These are phyloP conservation scores for Aureobasidium leucospermi DNA, from an alignment of 2,329 filamentous ascomycete genomes.

Conservation along the genomic window DNA sequence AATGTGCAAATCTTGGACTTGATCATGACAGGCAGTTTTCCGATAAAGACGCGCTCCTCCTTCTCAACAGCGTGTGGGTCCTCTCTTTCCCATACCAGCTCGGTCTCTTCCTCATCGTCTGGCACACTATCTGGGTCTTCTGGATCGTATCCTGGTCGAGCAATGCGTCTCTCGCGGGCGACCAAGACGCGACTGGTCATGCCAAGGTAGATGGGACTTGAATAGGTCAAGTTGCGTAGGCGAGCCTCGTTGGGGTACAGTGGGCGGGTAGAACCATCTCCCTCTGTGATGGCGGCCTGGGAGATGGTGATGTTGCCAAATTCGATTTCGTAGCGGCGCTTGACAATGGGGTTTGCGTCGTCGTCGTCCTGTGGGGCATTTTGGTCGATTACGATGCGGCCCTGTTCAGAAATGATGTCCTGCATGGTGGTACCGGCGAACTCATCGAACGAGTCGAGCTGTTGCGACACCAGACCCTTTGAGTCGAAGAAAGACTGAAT, in stretches of 20 bases:
- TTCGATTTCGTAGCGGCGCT: conserved; percentile 90
- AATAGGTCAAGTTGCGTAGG: conserved; percentile 91
- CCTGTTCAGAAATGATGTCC: conserved; percentile 87
- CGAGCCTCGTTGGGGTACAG: conserved; percentile 92
- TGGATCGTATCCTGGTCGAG: conserved; percentile 51
- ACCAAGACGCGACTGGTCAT: conserved; percentile 80
- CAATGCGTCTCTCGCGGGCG: conserved; percentile 67
- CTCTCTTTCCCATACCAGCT: conserved; percentile 40
- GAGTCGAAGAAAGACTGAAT: conserved; percentile 95
- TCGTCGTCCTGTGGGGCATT: conserved; percentile 70
- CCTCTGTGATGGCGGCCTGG: conserved; percentile 84
- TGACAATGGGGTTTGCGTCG: conserved; percentile 62
- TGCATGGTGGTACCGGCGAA: conserved; percentile 93
- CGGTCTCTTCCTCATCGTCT: conserved; percentile 37
- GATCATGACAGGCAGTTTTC: conserved; percentile 95
- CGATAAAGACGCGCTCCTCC: conserved; percentile 76
- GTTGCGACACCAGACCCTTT: conserved; percentile 93
- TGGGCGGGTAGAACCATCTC: conserved; percentile 77
- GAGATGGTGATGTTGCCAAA: conserved; percentile 87
- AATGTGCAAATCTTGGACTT: conserved; percentile 94
- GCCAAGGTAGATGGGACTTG: conserved; percentile 81
- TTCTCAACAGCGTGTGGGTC: conserved; percentile 32
- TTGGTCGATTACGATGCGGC: conserved; percentile 85
- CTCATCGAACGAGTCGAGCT: conserved; percentile 97
- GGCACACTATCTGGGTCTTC: conserved; percentile 51